phyloP scores from a whole-genome alignment of 768 basidiomycete genomes.

The Tulasnella sp. region DNA sequence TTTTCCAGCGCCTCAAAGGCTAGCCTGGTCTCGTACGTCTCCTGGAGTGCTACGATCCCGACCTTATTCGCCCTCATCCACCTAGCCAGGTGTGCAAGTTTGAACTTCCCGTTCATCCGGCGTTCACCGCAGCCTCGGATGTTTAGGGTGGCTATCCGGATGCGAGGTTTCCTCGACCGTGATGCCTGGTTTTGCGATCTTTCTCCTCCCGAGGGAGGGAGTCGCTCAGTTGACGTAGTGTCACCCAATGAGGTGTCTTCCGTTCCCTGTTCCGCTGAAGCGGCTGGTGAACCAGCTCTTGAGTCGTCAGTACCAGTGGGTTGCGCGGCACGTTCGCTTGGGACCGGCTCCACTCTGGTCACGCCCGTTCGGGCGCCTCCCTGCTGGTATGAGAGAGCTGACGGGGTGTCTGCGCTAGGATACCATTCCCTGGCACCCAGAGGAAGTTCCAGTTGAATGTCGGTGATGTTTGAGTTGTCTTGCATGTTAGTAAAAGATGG shows the following conservation, averaged over 20 bases:
- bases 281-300: too few relatives aligned
- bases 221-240: not conserved
- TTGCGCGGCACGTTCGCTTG: too few relatives aligned
- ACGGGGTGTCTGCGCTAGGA: too few relatives aligned
- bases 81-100: not conserved
- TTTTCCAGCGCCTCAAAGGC: not conserved
- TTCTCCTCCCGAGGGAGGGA: not conserved
- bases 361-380: too few relatives aligned
- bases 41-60: not conserved
- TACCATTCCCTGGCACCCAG: too few relatives aligned
- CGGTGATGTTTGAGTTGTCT: too few relatives aligned
- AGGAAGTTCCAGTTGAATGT: too few relatives aligned
- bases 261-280: not conserved
- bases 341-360: too few relatives aligned
- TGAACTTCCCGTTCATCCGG: not conserved
- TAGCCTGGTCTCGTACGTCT: not conserved
- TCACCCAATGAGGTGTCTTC: not conserved
- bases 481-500: too few relatives aligned
- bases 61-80: not conserved
- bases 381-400: too few relatives aligned
- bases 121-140: not conserved
- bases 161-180: not conserved
- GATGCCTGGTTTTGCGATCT: too few relatives aligned
- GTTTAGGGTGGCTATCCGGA: not conserved
- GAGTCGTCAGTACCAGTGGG: too few relatives aligned